Evolutionary conservation across 1,284 basidiomycete genomes (phyloP), one percentile per base, ranked within the genome.

Genomic region (Apiotrichum sp.): DNA sequence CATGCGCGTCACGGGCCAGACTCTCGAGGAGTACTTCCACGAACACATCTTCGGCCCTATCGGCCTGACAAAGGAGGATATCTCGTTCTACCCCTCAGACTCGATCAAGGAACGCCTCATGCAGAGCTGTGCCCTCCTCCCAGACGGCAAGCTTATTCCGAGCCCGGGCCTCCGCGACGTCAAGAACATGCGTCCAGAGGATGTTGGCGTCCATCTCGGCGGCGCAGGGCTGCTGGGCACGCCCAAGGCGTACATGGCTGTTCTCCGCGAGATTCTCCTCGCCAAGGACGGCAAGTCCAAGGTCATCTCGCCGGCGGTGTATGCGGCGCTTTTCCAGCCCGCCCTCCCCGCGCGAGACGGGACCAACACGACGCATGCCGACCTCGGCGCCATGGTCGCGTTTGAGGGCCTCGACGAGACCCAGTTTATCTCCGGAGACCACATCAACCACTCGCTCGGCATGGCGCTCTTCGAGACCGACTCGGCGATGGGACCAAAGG

Each of bases 221-320:
- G 71, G 70, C 22, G 71, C 50, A 3, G 71, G 71, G 1, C 51
- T 73, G 14, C 65, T 64, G 49, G 69, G 70, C 9, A 71, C 67
- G 0, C 50, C 62, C 4, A 58, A 50, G 22, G 69, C 70, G 48
- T 69, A 68, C 52, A 61, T 70, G 22, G 45, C 51, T 0, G 57
- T 70, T 45, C 57, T 69, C 9, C 60, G 62, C 36, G 56, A 52
- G 36, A 52, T 72, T 41, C 62, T 72, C 16, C 50, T 53, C 36
- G 40, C 50, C 10, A 41, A 22, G 13, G 42, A 50, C 53, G n/a
- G 50, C 61, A 8, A 31, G 16, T 38, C 34, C 6, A 4, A 38
- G 9, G 14, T 68, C 9, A 43, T 69, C 38, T 53, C 52, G 1
- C 42, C 50, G n/a, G 43, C 50, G 16, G 60, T 60, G 0, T 67